Evolutionary conservation across 495 filamentous ascomycete species (phyloP).

Genomic region (Lophiostoma macrostomum): DNA sequence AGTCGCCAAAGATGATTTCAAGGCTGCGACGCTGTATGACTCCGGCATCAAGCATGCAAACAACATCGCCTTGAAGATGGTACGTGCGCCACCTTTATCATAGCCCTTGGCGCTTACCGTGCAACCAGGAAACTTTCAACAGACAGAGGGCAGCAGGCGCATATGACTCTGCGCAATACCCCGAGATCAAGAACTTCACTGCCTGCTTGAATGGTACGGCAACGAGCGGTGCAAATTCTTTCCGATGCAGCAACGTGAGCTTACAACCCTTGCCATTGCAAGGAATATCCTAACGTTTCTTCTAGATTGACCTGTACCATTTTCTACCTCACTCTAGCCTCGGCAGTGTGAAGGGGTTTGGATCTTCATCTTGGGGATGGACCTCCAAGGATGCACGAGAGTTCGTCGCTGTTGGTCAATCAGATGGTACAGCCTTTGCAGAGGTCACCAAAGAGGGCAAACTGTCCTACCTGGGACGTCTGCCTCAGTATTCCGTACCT

Average conservation of each 20-base stretch:
- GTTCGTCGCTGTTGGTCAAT: conserved; percentile 56
- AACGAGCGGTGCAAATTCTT: conserved; percentile 42
- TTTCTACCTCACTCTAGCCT: conserved; percentile 53
- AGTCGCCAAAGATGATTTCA: conserved; percentile 21
- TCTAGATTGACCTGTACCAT: conserved; percentile 51
- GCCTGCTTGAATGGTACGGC: conserved; percentile 51
- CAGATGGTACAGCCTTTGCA: conserved; percentile 56
- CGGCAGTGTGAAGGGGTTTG: conserved; percentile 42
- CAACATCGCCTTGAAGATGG: conserved; percentile 27
- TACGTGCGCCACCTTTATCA: background rate
- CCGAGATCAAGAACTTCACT: conserved; percentile 15
- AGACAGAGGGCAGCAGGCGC: conserved; percentile 13
- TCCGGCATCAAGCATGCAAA: conserved; percentile 29
- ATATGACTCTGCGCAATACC: conserved; percentile 21
- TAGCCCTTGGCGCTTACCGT: conserved; percentile 5
- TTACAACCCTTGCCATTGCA: background rate
- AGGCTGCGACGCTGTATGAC: conserved; percentile 27
- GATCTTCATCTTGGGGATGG: conserved; percentile 51
- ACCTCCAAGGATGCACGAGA: conserved; percentile 56
- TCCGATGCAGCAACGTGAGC: conserved; percentile 48
- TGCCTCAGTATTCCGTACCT: conserved; percentile 22
- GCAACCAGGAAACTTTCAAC: conserved; percentile 17
- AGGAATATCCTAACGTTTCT: background rate
- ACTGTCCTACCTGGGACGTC: conserved; percentile 53
- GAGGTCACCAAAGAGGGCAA: conserved; percentile 52